phyloP scores from a whole-genome alignment of 768 basidiomycete genomes.

The Kwoniella shandongensis region DNA sequence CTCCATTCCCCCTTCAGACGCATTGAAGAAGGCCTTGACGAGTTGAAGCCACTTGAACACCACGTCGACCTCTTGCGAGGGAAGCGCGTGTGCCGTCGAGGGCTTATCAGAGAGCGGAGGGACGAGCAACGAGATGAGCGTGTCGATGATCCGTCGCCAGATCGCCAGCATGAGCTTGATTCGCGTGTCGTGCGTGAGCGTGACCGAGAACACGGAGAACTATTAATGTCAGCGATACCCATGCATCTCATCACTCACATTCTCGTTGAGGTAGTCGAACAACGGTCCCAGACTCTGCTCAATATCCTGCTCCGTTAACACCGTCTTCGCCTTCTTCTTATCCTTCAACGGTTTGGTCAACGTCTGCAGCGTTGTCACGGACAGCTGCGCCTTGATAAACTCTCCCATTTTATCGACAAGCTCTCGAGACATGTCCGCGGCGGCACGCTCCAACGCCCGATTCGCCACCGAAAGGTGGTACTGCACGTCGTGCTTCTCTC shows the following conservation, averaged over 20 bases:
- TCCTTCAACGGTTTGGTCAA: conserved; percentile 42
- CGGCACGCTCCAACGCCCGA: conserved; percentile 42
- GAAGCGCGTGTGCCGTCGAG: conserved; percentile 10
- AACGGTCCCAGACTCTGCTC: conserved; percentile 44
- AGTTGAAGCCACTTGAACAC: conserved; percentile 53
- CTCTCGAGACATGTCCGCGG: conserved; percentile 44
- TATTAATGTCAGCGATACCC: conserved; percentile 17
- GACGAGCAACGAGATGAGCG: conserved; percentile 46
- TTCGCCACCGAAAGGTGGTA: conserved; percentile 42
- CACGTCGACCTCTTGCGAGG: conserved; percentile 43
- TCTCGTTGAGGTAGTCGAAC: conserved; percentile 51
- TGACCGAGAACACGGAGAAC: conserved; percentile 51
- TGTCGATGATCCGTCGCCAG: conserved; percentile 47
- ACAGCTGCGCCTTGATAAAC: conserved; percentile 34
- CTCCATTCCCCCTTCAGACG: conserved; percentile 43
- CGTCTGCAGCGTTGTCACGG: conserved; percentile 18
- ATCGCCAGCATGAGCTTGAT: conserved; percentile 39
- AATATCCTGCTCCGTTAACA: conserved; percentile 38
- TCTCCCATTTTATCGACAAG: conserved; percentile 50
- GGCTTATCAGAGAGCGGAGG: conserved; percentile 51
- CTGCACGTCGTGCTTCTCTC: conserved; percentile 43
- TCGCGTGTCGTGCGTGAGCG: conserved; percentile 34
- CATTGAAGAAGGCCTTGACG: conserved; percentile 53
- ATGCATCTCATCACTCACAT: conserved; percentile 31
- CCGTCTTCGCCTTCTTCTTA: conserved; percentile 43